These are phyloP conservation scores for Sporisorium graminicola DNA, from an alignment of 1,284 basidiomycete genomes.

Conservation along the genomic window DNA sequence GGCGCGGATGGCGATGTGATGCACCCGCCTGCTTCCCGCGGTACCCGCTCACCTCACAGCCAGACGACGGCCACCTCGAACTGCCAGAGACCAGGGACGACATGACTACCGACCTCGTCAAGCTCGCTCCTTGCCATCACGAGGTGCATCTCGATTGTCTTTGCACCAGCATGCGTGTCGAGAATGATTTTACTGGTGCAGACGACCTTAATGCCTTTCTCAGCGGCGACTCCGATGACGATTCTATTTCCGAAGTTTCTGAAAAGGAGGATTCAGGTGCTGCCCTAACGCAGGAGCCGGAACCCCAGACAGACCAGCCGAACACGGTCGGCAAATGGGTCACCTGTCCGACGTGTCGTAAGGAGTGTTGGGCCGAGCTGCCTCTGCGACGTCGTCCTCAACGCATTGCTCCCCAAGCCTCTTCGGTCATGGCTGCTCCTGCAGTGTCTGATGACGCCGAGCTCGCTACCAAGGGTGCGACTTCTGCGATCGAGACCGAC, in stretches of 20 bases:
- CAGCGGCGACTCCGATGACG: conserved; percentile 2
- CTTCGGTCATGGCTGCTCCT: neutral
- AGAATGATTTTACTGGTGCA: conserved; percentile 22
- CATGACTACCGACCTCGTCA: conserved; percentile 47
- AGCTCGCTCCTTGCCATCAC: conserved; percentile 62
- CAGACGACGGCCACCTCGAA: conserved; percentile 34
- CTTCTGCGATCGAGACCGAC: neutral
- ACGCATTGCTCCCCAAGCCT: conserved; percentile 5
- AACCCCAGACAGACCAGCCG: conserved; percentile 25
- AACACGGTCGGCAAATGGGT: conserved; percentile 64
- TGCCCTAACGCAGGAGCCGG: conserved; percentile 7
- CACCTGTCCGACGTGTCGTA: conserved; percentile 60
- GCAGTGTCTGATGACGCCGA: neutral
- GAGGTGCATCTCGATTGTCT: conserved; percentile 65
- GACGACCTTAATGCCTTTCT: conserved; percentile 20
- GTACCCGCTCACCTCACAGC: conserved; percentile 37
- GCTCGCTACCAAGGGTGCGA: neutral
- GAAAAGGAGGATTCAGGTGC: neutral
- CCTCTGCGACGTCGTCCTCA: conserved; percentile 48
- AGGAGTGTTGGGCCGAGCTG: conserved; percentile 62
- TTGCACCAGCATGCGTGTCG: conserved; percentile 58
- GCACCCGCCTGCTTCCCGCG: conserved; percentile 59
- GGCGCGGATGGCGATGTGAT: conserved; percentile 61
- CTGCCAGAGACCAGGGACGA: conserved; percentile 28
- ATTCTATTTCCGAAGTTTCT: neutral